These are phyloP conservation scores for Vicia sativa DNA, from an alignment of 306 rosid genomes.

Conservation along the genomic window DNA sequence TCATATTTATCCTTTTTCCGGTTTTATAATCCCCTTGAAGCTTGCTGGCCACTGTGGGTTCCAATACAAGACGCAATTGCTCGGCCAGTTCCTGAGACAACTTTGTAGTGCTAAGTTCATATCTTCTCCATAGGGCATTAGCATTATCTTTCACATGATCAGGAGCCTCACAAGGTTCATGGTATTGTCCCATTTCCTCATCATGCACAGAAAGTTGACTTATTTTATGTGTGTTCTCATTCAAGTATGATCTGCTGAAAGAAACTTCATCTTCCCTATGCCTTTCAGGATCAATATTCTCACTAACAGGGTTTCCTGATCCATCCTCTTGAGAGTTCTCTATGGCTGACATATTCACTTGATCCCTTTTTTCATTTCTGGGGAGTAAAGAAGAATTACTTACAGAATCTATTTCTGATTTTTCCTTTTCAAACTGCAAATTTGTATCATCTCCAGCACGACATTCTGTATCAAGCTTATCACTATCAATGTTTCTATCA, in stretches of 20 bases:
- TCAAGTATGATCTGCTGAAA: slow-evolving; percentile 54
- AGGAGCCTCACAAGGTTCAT: slow-evolving; percentile 49
- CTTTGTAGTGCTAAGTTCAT: slow-evolving; percentile 72
- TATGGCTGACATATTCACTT: slow-evolving; percentile 43
- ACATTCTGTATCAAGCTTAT: slow-evolving; percentile 44
- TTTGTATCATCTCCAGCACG: slow-evolving; percentile 46
- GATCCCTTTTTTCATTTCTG: slow-evolving; percentile 52
- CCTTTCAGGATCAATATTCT: slow-evolving; percentile 38
- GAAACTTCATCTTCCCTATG: slow-evolving; percentile 62
- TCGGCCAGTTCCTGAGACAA: slow-evolving; percentile 88
- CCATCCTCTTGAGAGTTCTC: slow-evolving; percentile 51
- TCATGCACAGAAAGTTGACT: slow-evolving; percentile 60
- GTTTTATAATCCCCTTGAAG: slow-evolving; percentile 96
- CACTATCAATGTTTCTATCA: slow-evolving; percentile 46
- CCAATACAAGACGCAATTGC: slow-evolving; percentile 90
- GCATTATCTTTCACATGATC: slow-evolving; percentile 52
- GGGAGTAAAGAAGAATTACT: slow-evolving; percentile 43
- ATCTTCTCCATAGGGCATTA: slow-evolving; percentile 68
- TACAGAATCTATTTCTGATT: slow-evolving; percentile 46
- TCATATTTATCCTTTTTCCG: slow-evolving; percentile 91
- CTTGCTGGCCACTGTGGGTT: slow-evolving; percentile 87
- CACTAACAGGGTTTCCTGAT: slow-evolving; percentile 40
- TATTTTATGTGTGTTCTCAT: slow-evolving; percentile 49
- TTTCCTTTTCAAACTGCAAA: slow-evolving; percentile 59
- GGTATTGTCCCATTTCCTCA: slow-evolving; percentile 68